phyloP scores from a whole-genome alignment of 2,329 filamentous ascomycete genomes.

The Venturia carpophila region DNA sequence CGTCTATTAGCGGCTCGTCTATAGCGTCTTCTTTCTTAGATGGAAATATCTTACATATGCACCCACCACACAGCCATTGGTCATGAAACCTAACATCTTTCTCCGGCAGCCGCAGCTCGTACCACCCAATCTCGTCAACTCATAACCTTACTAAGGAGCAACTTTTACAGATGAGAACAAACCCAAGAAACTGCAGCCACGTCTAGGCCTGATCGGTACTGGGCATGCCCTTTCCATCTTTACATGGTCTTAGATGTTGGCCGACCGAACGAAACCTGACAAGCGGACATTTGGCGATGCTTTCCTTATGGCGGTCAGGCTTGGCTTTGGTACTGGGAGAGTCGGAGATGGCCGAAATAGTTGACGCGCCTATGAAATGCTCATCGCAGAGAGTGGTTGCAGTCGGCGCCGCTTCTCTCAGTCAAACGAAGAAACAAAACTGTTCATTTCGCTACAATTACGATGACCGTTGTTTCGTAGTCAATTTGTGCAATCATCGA shows the following conservation, averaged over 20 bases:
- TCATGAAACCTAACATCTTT: too few relatives aligned
- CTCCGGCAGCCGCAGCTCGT: too few relatives aligned
- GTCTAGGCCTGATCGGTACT: too few relatives aligned
- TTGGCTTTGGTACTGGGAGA: not conserved
- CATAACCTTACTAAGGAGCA: too few relatives aligned
- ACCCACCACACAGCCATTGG: too few relatives aligned
- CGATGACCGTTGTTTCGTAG: not conserved
- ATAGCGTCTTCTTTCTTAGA: too few relatives aligned
- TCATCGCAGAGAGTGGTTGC: not conserved
- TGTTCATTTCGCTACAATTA: not conserved
- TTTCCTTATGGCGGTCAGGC: not conserved
- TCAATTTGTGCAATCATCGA: not conserved
- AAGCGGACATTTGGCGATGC: not conserved
- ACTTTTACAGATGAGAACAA: too few relatives aligned
- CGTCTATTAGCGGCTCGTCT: too few relatives aligned
- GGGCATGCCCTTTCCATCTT: not conserved
- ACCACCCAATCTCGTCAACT: too few relatives aligned
- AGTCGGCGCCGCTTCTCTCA: not conserved
- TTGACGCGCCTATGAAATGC: not conserved
- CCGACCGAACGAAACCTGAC: not conserved
- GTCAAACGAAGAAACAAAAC: too few relatives aligned
- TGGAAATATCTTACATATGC: too few relatives aligned
- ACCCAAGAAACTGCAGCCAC: too few relatives aligned
- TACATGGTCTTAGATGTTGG: not conserved
- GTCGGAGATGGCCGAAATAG: not conserved